phyloP scores from a whole-genome alignment of 805 yeast genomes.

The Kodamaea hsintzibuensis region DNA sequence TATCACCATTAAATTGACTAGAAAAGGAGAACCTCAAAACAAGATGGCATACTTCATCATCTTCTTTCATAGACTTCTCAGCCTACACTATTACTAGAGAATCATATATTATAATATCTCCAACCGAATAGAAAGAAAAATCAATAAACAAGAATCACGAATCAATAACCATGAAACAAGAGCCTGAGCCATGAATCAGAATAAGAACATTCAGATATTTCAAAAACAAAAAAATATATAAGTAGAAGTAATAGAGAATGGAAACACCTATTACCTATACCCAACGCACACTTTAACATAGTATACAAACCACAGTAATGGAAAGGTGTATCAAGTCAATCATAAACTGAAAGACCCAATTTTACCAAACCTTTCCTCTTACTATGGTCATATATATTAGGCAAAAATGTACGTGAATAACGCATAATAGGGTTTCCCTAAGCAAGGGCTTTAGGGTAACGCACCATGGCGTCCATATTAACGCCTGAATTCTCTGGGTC shows the following conservation, averaged over 20 bases:
- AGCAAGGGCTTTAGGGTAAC: constrained; percentile 7
- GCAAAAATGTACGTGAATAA: constrained; percentile 17
- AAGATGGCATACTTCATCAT: too few relatives aligned
- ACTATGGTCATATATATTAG: constrained; percentile 18
- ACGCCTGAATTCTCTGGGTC: constrained; percentile 15
- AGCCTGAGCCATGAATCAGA: too few relatives aligned
- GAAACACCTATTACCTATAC: constrained; percentile 12
- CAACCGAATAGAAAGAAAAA: neutral
- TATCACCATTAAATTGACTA: too few relatives aligned
- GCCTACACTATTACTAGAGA: neutral
- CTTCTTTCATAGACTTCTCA: neutral
- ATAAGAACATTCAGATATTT: neutral
- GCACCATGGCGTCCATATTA: constrained; percentile 20
- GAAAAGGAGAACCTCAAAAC: too few relatives aligned
- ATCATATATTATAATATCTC: neutral
- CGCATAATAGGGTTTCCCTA: constrained; percentile 12
- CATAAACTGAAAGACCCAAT: constrained; percentile 6
- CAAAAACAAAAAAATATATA: neutral
- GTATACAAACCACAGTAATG: constrained; percentile 20
- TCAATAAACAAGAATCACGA: neutral
- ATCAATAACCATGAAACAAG: neutral
- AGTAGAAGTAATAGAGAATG: neutral
- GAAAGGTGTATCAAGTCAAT: constrained; percentile 12
- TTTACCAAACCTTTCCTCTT: constrained; percentile 16
- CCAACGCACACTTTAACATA: constrained; percentile 18